Base-by-base conservation (phyloP, 164 flowering plant genomes). In the Aristolochia fimbriata region DNA sequence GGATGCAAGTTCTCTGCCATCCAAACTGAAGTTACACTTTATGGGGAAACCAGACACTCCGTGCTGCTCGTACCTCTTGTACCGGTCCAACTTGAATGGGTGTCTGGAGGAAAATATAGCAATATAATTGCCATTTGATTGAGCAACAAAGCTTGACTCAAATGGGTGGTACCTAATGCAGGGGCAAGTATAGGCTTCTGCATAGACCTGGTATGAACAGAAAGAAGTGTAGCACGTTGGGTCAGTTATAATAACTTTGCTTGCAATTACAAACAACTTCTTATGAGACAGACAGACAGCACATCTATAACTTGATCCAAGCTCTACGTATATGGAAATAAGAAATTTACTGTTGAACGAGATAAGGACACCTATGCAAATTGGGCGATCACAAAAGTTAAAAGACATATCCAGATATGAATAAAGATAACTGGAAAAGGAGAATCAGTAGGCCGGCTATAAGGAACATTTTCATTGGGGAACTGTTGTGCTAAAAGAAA, bases 41-140 rank as follows among this genome's bases (percentile, higher is more conserved):
- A 94, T 70, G 31, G 99, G 87, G 65, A 94, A 91, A n/a, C 99
- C 99, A 45, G 82, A 84, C 2, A 91, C 96, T n/a, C 87, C 88
- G 68, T 94, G 96, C 64, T 79, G 66, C 68, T 86, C 97, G 31
- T 77, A 86, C 66, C 96, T 80, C 72, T 72, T 86, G 77, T 76
- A 91, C 77, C 82, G 91, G 82, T 91, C 87, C 12, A 94, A 77
- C 74, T 65, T 84, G 73, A 82, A 94, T 50, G 97, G 97, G 0
- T 85, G 83, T 27, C 11, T 79, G 20, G 87, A 67, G 15, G 93
- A 88, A 73, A 91, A 88, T 17, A 88, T 81, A 1, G 96, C 97
- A 43, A 86, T 80, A 63, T 94, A 91, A 62, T 88, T 86, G 30
- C 91, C 99, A 74, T 88, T 80, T 47, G 99, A 90, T 63, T 93